Evolutionary conservation across 202 grass and related monocot genomes (phyloP).

Genomic region (Panicum virgatum): DNA sequence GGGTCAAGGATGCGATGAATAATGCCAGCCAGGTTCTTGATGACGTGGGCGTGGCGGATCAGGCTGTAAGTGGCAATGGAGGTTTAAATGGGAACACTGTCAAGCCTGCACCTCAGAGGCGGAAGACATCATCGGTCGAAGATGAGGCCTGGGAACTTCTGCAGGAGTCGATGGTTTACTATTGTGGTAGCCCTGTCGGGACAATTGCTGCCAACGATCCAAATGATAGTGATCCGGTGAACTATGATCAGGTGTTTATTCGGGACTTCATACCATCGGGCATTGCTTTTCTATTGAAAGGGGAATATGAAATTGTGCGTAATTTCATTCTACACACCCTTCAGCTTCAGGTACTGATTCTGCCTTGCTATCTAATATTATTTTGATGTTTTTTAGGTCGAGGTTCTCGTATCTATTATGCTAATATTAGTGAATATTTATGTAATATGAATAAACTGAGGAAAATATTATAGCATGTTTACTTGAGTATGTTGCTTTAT

Average conservation of each 20-base stretch:
- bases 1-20: slow-evolving; percentile 50
- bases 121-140: slow-evolving; percentile 52
- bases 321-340: slow-evolving; percentile 97
- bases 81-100: slow-evolving; percentile 32
- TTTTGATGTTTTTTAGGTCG: not conserved
- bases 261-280: slow-evolving; percentile 93
- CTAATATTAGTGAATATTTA: not conserved
- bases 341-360: slow-evolving; percentile 81
- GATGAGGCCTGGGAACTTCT: slow-evolving; percentile 84
- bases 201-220: slow-evolving; percentile 93
- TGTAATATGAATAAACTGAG: not conserved
- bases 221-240: slow-evolving; percentile 71
- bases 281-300: slow-evolving; percentile 87
- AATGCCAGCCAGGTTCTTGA: slow-evolving; percentile 56
- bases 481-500: not conserved
- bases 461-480: not conserved
- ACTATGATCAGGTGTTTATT: slow-evolving; percentile 96
- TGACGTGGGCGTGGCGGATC: slow-evolving; percentile 40
- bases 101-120: slow-evolving; percentile 42
- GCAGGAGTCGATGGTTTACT: slow-evolving; percentile 75
- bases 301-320: slow-evolving; percentile 89
- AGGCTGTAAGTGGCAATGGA: slow-evolving; percentile 47
- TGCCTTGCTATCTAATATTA: not conserved
- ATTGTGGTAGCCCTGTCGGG: slow-evolving; percentile 82
- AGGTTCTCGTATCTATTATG: not conserved